A percentile compares a stretch with the other conserved stretches of the same genome.
Evolutionary conservation across 208 protist genomes (phyloP).

Genomic region (Leishmania tropica): DNA sequence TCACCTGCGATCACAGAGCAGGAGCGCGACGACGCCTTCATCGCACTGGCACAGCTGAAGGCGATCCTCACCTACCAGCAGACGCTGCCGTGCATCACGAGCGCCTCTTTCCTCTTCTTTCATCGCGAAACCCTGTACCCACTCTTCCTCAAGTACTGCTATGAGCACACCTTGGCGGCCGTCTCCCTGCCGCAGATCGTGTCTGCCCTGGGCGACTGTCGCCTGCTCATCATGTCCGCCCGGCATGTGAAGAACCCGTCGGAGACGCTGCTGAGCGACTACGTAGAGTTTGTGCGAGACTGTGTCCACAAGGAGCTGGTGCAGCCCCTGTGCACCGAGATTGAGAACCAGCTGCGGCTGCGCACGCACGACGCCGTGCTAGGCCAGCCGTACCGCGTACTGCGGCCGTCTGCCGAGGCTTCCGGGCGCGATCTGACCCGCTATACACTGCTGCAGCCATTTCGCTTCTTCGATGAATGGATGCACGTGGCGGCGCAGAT

Average conservation of each 20-base stretch:
- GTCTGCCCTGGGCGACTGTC: constrained; percentile 70
- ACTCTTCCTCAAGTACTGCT: constrained; percentile 82
- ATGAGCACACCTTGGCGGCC: constrained; percentile 63
- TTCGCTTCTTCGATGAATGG: constrained; percentile 85
- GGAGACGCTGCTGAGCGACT: constrained; percentile 45
- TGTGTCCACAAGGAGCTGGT: constrained; percentile 57
- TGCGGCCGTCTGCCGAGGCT: constrained; percentile 12
- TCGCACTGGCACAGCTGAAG: constrained; percentile 74
- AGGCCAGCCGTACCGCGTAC: constrained; percentile 34
- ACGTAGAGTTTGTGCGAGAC: constrained; percentile 62
- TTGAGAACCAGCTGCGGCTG: constrained; percentile 95
- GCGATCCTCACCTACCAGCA: constrained; percentile 62
- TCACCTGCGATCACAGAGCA: constrained; percentile 31
- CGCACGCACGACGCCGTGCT: constrained; percentile 88
- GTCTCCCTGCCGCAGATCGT: constrained; percentile 71
- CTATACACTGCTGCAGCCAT: constrained; percentile 81
- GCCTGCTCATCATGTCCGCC: constrained; percentile 43
- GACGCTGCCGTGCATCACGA: constrained; percentile 48
- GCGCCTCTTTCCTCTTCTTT: constrained; percentile 93
- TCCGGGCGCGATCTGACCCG: constrained; percentile 58
- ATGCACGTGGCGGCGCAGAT: constrained; percentile 80
- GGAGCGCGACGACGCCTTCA: constrained; percentile 59
- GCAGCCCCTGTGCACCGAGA: constrained; percentile 83
- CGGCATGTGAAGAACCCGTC: constrained; percentile 20
- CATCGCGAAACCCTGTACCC: constrained; percentile 79